Evolutionary conservation across 2,329 filamentous ascomycete species (phyloP), one percentile per base, ranked within the genome.

Genomic region (Botryosphaeria agaves): DNA sequence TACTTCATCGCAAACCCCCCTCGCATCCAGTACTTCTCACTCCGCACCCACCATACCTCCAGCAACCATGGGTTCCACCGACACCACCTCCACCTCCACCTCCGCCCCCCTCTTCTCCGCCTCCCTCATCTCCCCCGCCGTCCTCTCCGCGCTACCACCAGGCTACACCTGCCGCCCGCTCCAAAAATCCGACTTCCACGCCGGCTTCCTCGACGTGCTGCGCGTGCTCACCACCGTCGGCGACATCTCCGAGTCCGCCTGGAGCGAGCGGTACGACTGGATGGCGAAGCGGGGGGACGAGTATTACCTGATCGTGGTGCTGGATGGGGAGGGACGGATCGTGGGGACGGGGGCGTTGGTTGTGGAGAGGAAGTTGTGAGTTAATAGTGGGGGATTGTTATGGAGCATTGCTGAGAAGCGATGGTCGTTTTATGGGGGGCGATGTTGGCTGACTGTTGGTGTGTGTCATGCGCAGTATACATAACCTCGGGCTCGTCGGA

Each of bases 141-240:
- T 94, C 42, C 59, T 72, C 36, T 62, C 73, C 24, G 66, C 64
- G 12, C 73, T 95, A 0, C 87, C 89, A 26, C 61, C 75, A 42
- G 76, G 78, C 45, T 95, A 95, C 64, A 71, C 64, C 17, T 69
- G 92, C 47, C 83, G 89, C 16, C 74, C 87, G 0, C 66, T 95
- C 29, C 72, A 76, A 43, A 71, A 71, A 42, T 67, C 66, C 44
- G 89, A 98, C 58, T 93, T 76, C 57, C 60, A 69, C 33, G 67
- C 66, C 19, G 84, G 84, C 38, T 94, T 93, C 55, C 74, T 98
- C 43, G 83, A 93, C 48, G 87, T 89, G 36, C 64, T 98, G 39
- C 73, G 83, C 27, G 84, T 94, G 21, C 64, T 98, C 45, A 95
- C 89, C 2, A 89, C 81, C 5, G 87, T 95, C 15, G 89, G 89